These are phyloP conservation scores for Aquanectria penicillioides DNA, from an alignment of 2,329 filamentous ascomycete species.

Conservation along the genomic window DNA sequence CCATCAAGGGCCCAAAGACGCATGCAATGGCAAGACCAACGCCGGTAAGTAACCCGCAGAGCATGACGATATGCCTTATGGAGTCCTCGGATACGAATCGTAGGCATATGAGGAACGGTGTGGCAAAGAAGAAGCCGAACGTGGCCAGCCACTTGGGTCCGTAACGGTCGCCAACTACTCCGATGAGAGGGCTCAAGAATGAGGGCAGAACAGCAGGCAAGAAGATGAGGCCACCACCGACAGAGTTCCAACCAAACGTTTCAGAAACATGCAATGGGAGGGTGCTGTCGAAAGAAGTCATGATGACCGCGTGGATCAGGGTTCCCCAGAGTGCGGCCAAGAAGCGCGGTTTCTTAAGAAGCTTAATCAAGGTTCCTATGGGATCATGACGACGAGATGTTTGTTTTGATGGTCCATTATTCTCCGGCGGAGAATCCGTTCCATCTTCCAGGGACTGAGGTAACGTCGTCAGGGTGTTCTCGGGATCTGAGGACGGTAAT, in stretches of 20 bases:
- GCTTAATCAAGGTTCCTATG: slow-evolving; percentile 34
- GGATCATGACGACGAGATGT: slow-evolving; percentile 25
- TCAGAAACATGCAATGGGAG: slow-evolving; percentile 45
- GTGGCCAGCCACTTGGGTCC: slow-evolving; percentile 48
- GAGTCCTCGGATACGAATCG: slow-evolving; percentile 46
- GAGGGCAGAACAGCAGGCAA: slow-evolving; percentile 46
- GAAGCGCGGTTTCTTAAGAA: slow-evolving; percentile 46
- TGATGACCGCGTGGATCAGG: slow-evolving; percentile 45
- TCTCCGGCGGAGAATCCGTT: neutral
- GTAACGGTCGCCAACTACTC: slow-evolving; percentile 46
- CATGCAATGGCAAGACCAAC: slow-evolving; percentile 44
- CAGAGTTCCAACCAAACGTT: slow-evolving; percentile 46
- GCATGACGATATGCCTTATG: slow-evolving; percentile 43
- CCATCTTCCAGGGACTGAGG: neutral
- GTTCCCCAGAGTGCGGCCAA: slow-evolving; percentile 47
- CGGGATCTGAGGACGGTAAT: neutral
- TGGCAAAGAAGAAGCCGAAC: slow-evolving; percentile 45
- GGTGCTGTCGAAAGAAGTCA: slow-evolving; percentile 48
- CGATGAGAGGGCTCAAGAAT: slow-evolving; percentile 45
- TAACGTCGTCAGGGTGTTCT: neutral
- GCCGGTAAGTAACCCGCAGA: slow-evolving; percentile 46
- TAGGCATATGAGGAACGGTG: slow-evolving; percentile 47
- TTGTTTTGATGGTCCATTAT: slow-evolving; percentile 8
- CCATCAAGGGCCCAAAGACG: slow-evolving; percentile 49
- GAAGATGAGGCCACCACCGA: slow-evolving; percentile 48